Base-by-base conservation (phyloP, 139 green algal species). In the Ulvella scutata region DNA sequence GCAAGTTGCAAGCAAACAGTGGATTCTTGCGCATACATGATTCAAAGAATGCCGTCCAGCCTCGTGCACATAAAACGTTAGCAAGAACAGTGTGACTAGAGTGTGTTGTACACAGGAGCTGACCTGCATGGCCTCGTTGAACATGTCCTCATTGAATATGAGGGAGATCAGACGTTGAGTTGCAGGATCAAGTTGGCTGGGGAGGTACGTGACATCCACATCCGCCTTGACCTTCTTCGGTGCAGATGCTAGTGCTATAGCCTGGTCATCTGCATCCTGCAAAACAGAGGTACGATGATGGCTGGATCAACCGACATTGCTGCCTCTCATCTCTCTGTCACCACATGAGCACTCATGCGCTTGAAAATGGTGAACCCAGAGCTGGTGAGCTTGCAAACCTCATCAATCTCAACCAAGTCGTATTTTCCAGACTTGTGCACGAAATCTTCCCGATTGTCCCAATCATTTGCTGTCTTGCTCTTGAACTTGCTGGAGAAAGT, bases 131-230 rank as follows among this genome's bases (percentile, higher is more conserved):
- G 43, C 33, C 28, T 36, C n/a, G n/a, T 81, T 74, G 73, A 87
- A 86, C 82, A 87, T 87, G 38, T 80, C 37, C 6, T 75, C n/a
- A 34, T 75, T 44, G 33, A 83, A 83, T 72, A 87, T 86, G 33
- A 87, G 74, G 43, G 75, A 38, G 21, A 87, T 77, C 7, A 87
- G 62, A 2, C 81, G 43, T 21, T 72, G 60, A 21, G 83, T 73
- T 17, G 31, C 39, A 0, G 78, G 3, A 43, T 79, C 78, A 28
- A 84, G 76, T 23, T 37, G 20, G 51, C 61, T 61, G 23, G 61
- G 26, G n/a, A 62, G 74, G 20, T 37, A 37, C 20, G 62, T 23
- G 33, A 6, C 37, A 23, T 61, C 51, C 33, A 13, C 61, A 3
- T 31, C 61, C 67, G 31, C 34, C 43, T 72, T 40, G 29, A 21